Percentiles rank a stretch among this genome's conserved stretches.
phyloP scores from a whole-genome alignment of 2,329 filamentous ascomycete genomes.

The Apiospora marii region DNA sequence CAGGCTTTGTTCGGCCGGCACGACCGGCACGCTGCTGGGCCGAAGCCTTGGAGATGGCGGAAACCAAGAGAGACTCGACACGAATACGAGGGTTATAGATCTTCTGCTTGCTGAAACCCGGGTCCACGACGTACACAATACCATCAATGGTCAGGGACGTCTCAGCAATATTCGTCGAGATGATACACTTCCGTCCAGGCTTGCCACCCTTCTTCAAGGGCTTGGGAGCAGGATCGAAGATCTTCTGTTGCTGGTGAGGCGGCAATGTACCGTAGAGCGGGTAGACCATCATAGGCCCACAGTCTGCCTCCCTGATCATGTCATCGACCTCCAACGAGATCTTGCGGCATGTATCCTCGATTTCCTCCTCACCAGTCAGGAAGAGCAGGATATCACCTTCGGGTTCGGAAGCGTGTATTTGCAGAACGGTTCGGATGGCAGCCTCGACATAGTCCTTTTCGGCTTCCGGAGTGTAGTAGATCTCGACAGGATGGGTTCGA shows the following conservation, averaged over 20 bases:
- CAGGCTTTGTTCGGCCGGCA: constrained; percentile 97
- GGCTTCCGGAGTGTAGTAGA: constrained; percentile 96
- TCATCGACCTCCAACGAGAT: constrained; percentile 92
- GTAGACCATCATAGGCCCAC: constrained; percentile 88
- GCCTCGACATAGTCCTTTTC: constrained; percentile 98
- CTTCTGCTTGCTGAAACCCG: constrained; percentile 99
- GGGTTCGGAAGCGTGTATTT: constrained; percentile 92
- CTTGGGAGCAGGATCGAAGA: constrained; percentile 88
- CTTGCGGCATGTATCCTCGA: constrained; percentile 94
- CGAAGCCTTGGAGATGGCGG: constrained; percentile 96
- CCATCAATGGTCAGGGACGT: constrained; percentile 97
- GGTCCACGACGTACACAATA: constrained; percentile 99
- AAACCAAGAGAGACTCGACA: constrained; percentile 96
- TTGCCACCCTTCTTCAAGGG: constrained; percentile 77
- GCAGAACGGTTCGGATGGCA: constrained; percentile 90
- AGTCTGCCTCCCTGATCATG: constrained; percentile 88
- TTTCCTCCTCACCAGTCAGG: constrained; percentile 97
- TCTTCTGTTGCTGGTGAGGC: constrained; percentile 90
- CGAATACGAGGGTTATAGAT: constrained; percentile 97
- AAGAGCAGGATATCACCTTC: constrained; percentile 95
- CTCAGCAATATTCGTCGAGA: constrained; percentile 98
- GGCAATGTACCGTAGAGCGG: constrained; percentile 94
- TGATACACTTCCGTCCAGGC: constrained; percentile 91
- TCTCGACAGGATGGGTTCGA: constrained; percentile 94
- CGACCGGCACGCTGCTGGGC: constrained; percentile 97